A percentile compares a stretch with the other conserved stretches of the same genome.
These are phyloP conservation scores for Tricholoma terreum DNA, from an alignment of 768 basidiomycete genomes.

Conservation along the genomic window DNA sequence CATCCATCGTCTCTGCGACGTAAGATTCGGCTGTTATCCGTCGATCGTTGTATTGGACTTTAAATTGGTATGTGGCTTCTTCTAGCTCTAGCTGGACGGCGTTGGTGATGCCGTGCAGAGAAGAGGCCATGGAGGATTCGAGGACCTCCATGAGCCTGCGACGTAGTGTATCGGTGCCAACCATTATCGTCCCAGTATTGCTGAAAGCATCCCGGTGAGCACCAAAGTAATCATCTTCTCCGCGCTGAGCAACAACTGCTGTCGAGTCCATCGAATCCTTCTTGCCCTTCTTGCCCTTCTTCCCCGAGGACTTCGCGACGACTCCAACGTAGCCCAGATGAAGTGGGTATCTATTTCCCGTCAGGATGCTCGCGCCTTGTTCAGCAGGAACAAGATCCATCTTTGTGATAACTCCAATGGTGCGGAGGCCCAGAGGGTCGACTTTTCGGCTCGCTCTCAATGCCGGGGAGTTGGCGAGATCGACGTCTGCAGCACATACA, in stretches of 20 bases:
- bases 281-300: slow-evolving; percentile 49
- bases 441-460: slow-evolving; percentile 90
- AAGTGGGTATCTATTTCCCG: slow-evolving; percentile 93
- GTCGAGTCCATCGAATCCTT: too few species aligned
- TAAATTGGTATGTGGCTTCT: slow-evolving; percentile 98
- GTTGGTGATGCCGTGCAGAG: slow-evolving; percentile 93
- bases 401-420: slow-evolving; percentile 97
- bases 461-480: slow-evolving; percentile 96
- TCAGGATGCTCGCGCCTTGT: slow-evolving; percentile 74
- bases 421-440: slow-evolving; percentile 91
- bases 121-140: slow-evolving; percentile 96
- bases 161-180: slow-evolving; percentile 88
- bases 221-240: slow-evolving; percentile 68
- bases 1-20: slow-evolving; percentile 95
- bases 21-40: slow-evolving; percentile 94
- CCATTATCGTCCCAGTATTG: slow-evolving; percentile 66
- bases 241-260: slow-evolving; percentile 47
- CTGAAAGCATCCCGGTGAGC: slow-evolving; percentile 62
- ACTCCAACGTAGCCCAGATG: slow-evolving; percentile 98
- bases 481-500: slow-evolving; percentile 97
- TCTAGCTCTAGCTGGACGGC: slow-evolving; percentile 97
- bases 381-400: slow-evolving; percentile 95
- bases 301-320: slow-evolving; percentile 75
- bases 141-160: slow-evolving; percentile 94
- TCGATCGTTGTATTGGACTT: slow-evolving; percentile 96